Evolutionary conservation across 371 early-diverging fungal genomes (phyloP), one percentile per base, ranked within the genome.

Genomic region (Zychaea mexicana): DNA sequence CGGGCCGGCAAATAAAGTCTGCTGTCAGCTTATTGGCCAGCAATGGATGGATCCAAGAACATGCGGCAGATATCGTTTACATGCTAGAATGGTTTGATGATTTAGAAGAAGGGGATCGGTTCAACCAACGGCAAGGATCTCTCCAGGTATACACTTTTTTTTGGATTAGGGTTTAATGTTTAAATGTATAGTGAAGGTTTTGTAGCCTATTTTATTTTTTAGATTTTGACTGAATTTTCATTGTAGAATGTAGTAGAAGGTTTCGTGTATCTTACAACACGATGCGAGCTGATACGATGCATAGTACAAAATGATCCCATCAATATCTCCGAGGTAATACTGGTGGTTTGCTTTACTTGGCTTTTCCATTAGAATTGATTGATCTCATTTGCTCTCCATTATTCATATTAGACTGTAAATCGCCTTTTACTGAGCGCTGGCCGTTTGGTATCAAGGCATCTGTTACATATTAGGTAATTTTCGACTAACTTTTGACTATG

Each of bases 381-480:
- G n/a, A n/a, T n/a, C n/a, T n/a, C n/a, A n/a, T n/a, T n/a, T n/a
- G n/a, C n/a, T n/a, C 22, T 21, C n/a, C 8, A 21, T 17, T 17
- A 59, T 47, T 26, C 28, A 19, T 22, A 21, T 33, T 49, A 70
- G 79, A 54, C 63, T 52, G 47, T 72, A 4, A 61, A 70, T 39
- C 62, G 67, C 19, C 47, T 74, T 27, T 58, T 74, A 28, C 49
- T 65, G 21, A 66, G 66, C 54, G 71, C 58, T 10, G 71, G 61
- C 42, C 57, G 47, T 32, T 49, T 79, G 15, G 58, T 61, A 32
- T 67, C 75, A 8, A 53, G 60, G 19, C 71, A 61, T 38, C 52
- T 56, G 9, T 69, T 79, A 8, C 68, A 69, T 61, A 52, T 75
- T 30, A 71, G 75, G 74, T 73, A 68, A 49, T n/a, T n/a, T n/a